Conservation (phyloP, 768 basidiomycete genomes). For the Suillus ampliporus region DNA sequence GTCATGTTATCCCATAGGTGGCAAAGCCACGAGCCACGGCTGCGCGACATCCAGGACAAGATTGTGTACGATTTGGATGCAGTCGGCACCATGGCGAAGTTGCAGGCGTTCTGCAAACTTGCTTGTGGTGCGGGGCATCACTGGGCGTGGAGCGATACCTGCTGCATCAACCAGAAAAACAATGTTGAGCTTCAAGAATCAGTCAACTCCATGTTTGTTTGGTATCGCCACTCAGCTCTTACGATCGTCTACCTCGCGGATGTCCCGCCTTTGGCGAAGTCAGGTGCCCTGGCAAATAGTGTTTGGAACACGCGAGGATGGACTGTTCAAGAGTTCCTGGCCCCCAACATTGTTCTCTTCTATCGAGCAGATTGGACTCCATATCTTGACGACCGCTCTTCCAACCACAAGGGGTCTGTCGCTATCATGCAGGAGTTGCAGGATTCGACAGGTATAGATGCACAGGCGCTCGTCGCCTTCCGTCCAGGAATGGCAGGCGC, state of each 20-base stretch:
- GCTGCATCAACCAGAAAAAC: slow-evolving; percentile 35
- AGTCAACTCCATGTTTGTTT: slow-evolving; percentile 37
- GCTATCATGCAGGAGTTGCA: neutral
- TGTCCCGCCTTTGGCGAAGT: slow-evolving; percentile 15
- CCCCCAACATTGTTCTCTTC: slow-evolving; percentile 28
- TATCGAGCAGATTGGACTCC: slow-evolving; percentile 29
- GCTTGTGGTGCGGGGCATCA: slow-evolving; percentile 26
- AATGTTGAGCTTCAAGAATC: slow-evolving; percentile 35
- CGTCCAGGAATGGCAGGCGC: neutral
- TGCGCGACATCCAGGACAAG: slow-evolving; percentile 21
- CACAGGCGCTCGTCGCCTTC: neutral
- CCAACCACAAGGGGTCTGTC: neutral
- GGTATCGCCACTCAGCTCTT: slow-evolving; percentile 32
- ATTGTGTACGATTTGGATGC: slow-evolving; percentile 23
- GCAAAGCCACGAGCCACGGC: slow-evolving; percentile 22
- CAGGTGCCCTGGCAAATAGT: slow-evolving; percentile 21
- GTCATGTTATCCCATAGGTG: slow-evolving; percentile 33
- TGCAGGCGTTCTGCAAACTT: slow-evolving; percentile 24
- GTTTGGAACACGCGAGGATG: slow-evolving; percentile 34
- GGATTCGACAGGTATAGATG: neutral
- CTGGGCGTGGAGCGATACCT: slow-evolving; percentile 37
- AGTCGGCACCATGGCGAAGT: slow-evolving; percentile 18
- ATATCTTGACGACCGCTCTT: neutral
- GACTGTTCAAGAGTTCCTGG: slow-evolving; percentile 35
- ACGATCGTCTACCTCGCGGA: slow-evolving; percentile 33